A percentile compares a stretch with the other conserved stretches of the same genome.
These are phyloP conservation scores for Neoascochyta sp. DNA, from an alignment of 2,329 filamentous ascomycete species.

Conservation along the genomic window DNA sequence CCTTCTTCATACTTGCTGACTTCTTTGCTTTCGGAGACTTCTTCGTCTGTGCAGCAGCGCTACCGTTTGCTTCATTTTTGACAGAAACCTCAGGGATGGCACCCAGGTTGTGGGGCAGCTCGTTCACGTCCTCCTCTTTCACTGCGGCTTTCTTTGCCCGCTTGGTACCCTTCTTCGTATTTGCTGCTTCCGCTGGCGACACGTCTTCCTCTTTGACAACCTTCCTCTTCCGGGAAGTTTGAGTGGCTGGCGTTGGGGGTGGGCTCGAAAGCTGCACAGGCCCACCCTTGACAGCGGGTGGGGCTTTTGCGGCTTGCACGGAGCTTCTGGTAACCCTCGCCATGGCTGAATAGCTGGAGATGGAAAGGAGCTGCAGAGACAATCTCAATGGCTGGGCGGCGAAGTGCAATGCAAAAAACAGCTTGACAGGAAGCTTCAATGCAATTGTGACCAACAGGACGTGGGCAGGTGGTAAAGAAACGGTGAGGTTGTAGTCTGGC, in stretches of 20 bases:
- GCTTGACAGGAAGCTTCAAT: too few relatives aligned
- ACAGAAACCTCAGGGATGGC: conserved; percentile 14
- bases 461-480: too few relatives aligned
- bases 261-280: conserved; percentile 42
- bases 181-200: conserved; percentile 5
- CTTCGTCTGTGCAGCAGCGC: conserved; percentile 15
- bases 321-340: conserved; percentile 31
- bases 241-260: conserved; percentile 33
- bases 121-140: conserved; percentile 43
- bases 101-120: conserved; percentile 58
- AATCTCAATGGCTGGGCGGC: conserved; percentile 2
- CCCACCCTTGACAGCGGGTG: conserved; percentile 13
- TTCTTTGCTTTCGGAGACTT: conserved; percentile 18
- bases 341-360: conserved; percentile 30
- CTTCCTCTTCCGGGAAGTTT: conserved; percentile 26
- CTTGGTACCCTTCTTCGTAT: conserved; percentile 33
- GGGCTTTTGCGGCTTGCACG: conserved; percentile 9
- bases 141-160: conserved; percentile 35
- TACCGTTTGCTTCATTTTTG: conserved; percentile 6
- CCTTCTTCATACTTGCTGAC: conserved; percentile 14
- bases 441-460: too few relatives aligned
- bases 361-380: too few relatives aligned
- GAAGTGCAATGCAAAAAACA: conserved; percentile 8
- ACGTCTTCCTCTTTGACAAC: conserved; percentile 17
- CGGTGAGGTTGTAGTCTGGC: too few relatives aligned